Percentiles rank a stretch among this genome's conserved stretches.
phyloP scores from a whole-genome alignment of 139 green algal genomes.

The Chlamydomonas schloesseri region DNA sequence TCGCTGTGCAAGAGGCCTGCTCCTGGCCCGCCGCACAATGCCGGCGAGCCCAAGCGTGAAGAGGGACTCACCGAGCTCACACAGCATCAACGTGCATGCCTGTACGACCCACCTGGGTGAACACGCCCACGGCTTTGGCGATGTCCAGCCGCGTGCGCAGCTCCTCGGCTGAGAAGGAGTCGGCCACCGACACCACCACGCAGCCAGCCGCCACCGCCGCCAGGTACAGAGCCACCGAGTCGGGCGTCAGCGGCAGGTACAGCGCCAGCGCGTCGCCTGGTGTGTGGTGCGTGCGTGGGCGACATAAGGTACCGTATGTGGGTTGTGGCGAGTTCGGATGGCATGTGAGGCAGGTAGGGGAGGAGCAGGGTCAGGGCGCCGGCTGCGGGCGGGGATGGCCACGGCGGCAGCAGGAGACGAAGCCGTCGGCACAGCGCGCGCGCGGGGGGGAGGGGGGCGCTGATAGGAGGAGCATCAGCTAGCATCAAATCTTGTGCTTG shows the following conservation, averaged over 20 bases:
- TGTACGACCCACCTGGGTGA: constrained; percentile 94
- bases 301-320: too few relatives aligned
- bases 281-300: not conserved
- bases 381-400: not conserved
- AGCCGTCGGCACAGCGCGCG: too few relatives aligned
- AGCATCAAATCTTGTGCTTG: too few relatives aligned
- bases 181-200: constrained; percentile 68
- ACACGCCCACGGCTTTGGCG: constrained; percentile 69
- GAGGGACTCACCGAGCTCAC: too few relatives aligned
- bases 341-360: not conserved
- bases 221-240: constrained; percentile 83
- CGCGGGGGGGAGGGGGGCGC: too few relatives aligned
- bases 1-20: too few relatives aligned
- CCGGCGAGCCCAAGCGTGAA: too few relatives aligned
- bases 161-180: constrained; percentile 86
- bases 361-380: not conserved
- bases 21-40: too few relatives aligned
- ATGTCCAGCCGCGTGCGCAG: constrained; percentile 84
- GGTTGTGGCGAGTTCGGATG: too few relatives aligned
- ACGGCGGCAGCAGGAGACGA: not conserved
- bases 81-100: too few relatives aligned
- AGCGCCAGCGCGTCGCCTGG: constrained; percentile 84
- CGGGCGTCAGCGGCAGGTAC: constrained; percentile 84
- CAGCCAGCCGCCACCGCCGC: constrained; percentile 87
- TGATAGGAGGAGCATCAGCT: too few relatives aligned